Conservation (phyloP, 2,329 filamentous ascomycete genomes). For the Tolypocladium cylindrosporum region DNA sequence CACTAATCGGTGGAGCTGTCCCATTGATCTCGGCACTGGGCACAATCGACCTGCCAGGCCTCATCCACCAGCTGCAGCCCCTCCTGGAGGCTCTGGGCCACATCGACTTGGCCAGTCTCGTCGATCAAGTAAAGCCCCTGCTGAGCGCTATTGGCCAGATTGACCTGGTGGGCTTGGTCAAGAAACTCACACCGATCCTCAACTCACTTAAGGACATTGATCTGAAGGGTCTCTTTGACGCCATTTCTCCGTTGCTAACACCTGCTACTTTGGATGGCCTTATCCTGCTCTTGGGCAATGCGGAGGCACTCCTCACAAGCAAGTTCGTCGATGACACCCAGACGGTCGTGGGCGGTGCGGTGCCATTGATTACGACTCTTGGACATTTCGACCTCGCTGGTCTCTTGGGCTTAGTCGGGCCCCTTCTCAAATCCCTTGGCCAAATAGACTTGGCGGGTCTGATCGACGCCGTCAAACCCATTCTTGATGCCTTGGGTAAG, state of each 20-base stretch:
- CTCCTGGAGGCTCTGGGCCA: background rate
- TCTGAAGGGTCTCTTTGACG: background rate
- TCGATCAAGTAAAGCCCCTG: background rate
- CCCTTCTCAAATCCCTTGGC: background rate
- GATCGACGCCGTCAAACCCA: background rate
- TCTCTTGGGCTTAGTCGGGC: background rate
- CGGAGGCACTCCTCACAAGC: background rate
- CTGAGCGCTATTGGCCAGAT: background rate
- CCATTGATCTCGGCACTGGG: background rate
- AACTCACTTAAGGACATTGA: background rate
- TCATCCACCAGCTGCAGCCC: background rate
- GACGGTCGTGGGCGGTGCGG: background rate
- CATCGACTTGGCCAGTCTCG: background rate
- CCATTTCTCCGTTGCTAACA: background rate
- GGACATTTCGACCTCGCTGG: background rate
- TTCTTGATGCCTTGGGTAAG: background rate
- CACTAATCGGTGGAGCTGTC: background rate
- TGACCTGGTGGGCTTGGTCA: background rate
- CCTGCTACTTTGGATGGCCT: background rate
- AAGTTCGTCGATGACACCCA: background rate
- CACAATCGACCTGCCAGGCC: background rate
- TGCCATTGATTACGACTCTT: background rate
- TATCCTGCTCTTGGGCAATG: background rate
- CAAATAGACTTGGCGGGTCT: background rate
- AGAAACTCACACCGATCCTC: background rate